Base-by-base conservation (phyloP, 441 rosid species). In the Omphalea diandra region DNA sequence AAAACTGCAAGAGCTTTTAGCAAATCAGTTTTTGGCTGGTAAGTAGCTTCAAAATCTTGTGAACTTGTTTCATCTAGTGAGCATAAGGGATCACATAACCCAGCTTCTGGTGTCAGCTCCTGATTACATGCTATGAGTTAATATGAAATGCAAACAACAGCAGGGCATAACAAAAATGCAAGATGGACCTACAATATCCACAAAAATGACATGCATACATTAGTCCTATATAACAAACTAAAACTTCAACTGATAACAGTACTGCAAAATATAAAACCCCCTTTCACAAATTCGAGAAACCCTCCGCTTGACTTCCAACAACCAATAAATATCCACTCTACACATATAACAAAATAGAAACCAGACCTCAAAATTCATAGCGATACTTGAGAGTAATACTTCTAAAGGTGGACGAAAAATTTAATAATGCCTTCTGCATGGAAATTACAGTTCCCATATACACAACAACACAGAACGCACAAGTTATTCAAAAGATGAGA, bases 61-160 rank as follows among this genome's bases (percentile, higher is more conserved):
- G 96, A 89, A 80, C 87, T 94, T 60, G 90, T 76, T 74, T 94
- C 99, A 72, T 92, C 97, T 67, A 94, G 78, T 9, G 99, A 92
- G 54, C 97, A 90, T 53, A 92, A 73, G 41, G 97, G 97, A 75
- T 94, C 97, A 78, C 96, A 90, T 44, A 87, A 50, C 77, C 93
- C 90, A 75, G 86, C 79, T 67, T 78, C 50, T 49, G 85, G 67
- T 65, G 79, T 38, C 61, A 87, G 75, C 69, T 87, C 90, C 97
- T 94, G 91, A 62, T 61, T 18, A 73, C 41, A 79, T 38, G 54
- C 75, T 49, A 68, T 69, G 55, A 40, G 65, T 81, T 70, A 82
- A 58, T 36, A 4, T 18, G 15, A 64, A 69, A 47, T 14, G 36
- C 18, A 46, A 60, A 27, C 53, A 44, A 69, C 31, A 31, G 35